These are phyloP conservation scores for Sclerotinia subarctica DNA, from an alignment of 2,329 filamentous ascomycete species.

Conservation along the genomic window DNA sequence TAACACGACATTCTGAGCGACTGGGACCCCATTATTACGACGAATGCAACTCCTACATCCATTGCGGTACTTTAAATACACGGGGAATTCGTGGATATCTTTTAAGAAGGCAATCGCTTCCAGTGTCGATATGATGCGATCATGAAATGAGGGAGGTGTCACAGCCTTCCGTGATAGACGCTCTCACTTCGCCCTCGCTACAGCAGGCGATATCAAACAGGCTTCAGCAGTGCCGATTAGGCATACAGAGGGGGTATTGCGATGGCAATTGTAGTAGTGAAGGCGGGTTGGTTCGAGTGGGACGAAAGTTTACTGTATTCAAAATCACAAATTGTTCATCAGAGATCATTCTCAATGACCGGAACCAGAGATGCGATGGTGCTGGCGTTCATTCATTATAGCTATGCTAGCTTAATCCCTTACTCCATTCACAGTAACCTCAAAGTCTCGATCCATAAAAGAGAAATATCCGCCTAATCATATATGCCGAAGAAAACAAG, in stretches of 20 bases:
- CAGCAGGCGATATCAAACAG: background rate
- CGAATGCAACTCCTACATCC: background rate
- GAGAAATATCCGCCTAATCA: background rate
- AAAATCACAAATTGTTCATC: too few species aligned
- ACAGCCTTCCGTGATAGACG: too few species aligned
- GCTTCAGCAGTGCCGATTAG: background rate
- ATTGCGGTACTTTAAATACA: background rate
- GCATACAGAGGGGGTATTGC: background rate
- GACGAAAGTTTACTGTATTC: background rate
- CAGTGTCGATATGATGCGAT: background rate
- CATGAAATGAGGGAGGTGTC: background rate
- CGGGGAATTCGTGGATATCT: background rate
- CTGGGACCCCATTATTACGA: background rate
- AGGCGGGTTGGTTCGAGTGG: background rate
- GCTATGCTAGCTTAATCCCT: background rate
- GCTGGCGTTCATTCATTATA: constrained; percentile 3
- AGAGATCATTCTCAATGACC: background rate
- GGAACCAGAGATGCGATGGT: background rate
- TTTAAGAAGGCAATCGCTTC: background rate
- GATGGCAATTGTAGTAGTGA: background rate
- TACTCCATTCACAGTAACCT: background rate
- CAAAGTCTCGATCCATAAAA: background rate
- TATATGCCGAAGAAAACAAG: constrained; percentile 3
- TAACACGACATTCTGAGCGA: background rate
- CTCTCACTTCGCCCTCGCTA: background rate